Evolutionary conservation across 257 asterid species (phyloP), one percentile per base, ranked within the genome.

Genomic region (Fraxinus anomala): DNA sequence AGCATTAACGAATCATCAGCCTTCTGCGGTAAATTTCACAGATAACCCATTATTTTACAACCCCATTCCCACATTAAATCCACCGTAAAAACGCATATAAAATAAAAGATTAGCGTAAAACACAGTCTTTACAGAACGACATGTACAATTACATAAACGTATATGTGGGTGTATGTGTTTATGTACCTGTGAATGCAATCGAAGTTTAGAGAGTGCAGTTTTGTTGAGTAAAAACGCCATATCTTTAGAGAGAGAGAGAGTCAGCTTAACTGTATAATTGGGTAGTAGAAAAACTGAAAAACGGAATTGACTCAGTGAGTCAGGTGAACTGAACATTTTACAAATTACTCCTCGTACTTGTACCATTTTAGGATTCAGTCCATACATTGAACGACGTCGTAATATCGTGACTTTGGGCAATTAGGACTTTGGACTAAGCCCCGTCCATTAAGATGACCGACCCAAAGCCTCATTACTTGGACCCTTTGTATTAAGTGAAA

Each of bases 161-260:
- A 47, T 47, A 30, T 68, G 44, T 61, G 56, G 5, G 31, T 30
- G 9, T 28, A 37, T 1, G 44, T 39, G 44, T 9, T 1, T 8
- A 39, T 39, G 44, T 28, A 88, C 97, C 89, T 82, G 96, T 13
- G 90, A 65, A 67, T 81, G 87, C 80, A 75, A 73, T 17, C 90
- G 87, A 54, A 89, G 89, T 68, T 84, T 89, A n/a, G 94, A 90
- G 24, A 90, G 79, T 30, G 83, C 69, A 17, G 87, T 84, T 78
- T 82, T 86, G 80, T 85, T 85, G 68, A 89, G 89, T 42, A 89
- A 79, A 81, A 86, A 90, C 14, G 91, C 92, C 97, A 89, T 91
- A 59, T 59, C 67, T n/a, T 19, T 19, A 16, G 66, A 56, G 67
- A 59, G 14, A 8, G 67, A 1, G 14, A 21, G 67, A 6, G 5